Base-by-base conservation (phyloP, 306 rosid species). In the Cucurbita maxima region DNA sequence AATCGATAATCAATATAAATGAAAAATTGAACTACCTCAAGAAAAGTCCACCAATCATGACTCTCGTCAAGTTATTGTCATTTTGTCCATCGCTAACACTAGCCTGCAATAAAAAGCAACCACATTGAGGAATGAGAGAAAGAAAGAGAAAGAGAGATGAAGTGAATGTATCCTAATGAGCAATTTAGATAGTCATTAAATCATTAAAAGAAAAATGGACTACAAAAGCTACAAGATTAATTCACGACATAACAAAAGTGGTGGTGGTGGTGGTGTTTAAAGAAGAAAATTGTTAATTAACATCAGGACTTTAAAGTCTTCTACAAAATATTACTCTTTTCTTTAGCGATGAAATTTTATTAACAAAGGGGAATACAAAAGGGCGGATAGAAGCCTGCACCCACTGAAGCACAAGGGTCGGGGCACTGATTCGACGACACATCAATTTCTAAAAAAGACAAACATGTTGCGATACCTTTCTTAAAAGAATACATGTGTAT, bases 21-120 rank as follows among this genome's bases (percentile, higher is more conserved):
- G 25, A 47, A 74, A 70, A 76, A 10, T 43, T 58, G 37, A 44
- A 50, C 80, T 75, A 87, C 96, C 98, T 92, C 77, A 92, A 72
- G 79, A 92, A 88, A 40, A 92, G 82, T 79, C 98, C 98, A 83
- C 88, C 91, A 82, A 92, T 77, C 79, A 88, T 87, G 81, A 90
- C 88, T 82, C 76, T 86, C 3, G 96, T 87, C 87, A 90, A 87
- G 91, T 86, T 90, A 70, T 90, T 83, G 78, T 88, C 96, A 77
- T 78, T 79, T 70, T 85, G 87, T 84, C 89, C 96, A 83, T 90
- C 91, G 55, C 91, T 87, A 80, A 92, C 83, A 80, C 92, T 87
- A 74, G 93, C 90, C 98, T 92, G 90, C 78, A 83, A 75, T 79
- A 87, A 70, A 63, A 73, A 66, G 71, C 76, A 74, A 30, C 78